phyloP scores from a whole-genome alignment of 768 basidiomycete genomes.

The Boletellus emodensis region DNA sequence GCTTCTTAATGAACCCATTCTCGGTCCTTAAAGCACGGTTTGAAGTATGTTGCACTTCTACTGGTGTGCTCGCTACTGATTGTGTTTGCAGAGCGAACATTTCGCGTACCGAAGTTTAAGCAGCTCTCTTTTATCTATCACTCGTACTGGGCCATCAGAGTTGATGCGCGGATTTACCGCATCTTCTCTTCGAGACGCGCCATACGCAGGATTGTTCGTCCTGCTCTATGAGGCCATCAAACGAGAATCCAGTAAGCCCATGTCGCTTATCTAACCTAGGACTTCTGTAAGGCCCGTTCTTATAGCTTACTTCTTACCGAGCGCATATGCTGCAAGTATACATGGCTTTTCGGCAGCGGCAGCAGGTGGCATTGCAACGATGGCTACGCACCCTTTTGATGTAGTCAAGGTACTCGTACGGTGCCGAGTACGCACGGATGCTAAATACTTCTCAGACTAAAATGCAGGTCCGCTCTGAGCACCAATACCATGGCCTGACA shows the following conservation, averaged over 20 bases:
- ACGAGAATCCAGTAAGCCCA: constrained; percentile 54
- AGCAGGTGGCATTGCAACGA: constrained; percentile 80
- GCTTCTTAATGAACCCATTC: constrained; percentile 84
- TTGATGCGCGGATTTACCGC: constrained; percentile 83
- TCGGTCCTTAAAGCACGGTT: constrained; percentile 89
- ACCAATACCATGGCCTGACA: constrained; percentile 66
- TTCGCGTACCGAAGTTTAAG: constrained; percentile 64
- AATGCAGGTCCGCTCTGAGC: constrained; percentile 83
- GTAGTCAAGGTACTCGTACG: constrained; percentile 71
- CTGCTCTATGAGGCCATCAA: constrained; percentile 88
- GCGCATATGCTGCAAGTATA: constrained; percentile 46
- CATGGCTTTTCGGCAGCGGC: constrained; percentile 69
- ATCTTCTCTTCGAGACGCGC: constrained; percentile 89
- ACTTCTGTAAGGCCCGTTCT: constrained; percentile 6
- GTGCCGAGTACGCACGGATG: not conserved
- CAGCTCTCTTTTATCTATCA: constrained; percentile 54
- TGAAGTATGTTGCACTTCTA: constrained; percentile 53
- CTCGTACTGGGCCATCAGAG: constrained; percentile 72
- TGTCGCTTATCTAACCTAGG: not conserved
- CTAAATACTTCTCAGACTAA: constrained; percentile 58
- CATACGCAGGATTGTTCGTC: constrained; percentile 88
- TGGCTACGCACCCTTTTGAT: constrained; percentile 90
- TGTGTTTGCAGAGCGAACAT: constrained; percentile 59
- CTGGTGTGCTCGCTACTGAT: not conserved
- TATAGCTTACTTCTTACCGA: constrained; percentile 39